Evolutionary conservation across 73 alveolate species (phyloP).

Genomic region (Loxodes magnus): DNA sequence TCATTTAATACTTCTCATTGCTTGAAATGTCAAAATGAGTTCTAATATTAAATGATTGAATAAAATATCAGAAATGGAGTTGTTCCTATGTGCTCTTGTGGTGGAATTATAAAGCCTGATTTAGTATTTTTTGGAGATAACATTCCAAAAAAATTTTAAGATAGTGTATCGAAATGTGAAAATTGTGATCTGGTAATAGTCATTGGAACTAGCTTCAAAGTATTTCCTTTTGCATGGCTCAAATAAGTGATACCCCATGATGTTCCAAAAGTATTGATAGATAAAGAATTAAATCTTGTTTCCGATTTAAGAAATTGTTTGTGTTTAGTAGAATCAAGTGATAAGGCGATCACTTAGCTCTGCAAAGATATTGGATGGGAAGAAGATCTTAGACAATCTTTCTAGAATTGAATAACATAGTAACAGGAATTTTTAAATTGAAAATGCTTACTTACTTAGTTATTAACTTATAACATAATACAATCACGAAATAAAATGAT

Average conservation of each 20-base stretch:
- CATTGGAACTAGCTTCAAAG: constrained; percentile 35
- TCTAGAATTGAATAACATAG: too few relatives aligned
- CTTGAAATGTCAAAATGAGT: constrained; percentile 17
- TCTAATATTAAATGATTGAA: not conserved
- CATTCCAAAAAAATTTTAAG: constrained; percentile 12
- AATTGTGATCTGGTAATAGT: constrained; percentile 25
- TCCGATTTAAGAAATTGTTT: too few relatives aligned
- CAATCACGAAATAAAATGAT: too few relatives aligned
- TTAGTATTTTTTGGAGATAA: constrained; percentile 42
- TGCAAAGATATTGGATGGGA: too few relatives aligned
- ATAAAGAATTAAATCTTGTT: too few relatives aligned
- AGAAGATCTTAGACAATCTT: too few relatives aligned
- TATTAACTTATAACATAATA: too few relatives aligned
- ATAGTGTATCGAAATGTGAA: not conserved
- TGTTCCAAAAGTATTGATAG: constrained; percentile 27
- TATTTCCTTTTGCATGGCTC: constrained; percentile 27
- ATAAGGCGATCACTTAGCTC: too few relatives aligned
- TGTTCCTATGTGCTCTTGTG: not conserved
- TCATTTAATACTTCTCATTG: constrained; percentile 41
- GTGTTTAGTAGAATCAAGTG: too few relatives aligned
- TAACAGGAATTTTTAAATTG: too few relatives aligned
- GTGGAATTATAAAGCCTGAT: constrained; percentile 35
- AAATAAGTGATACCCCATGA: constrained; percentile 7
- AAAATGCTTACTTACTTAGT: too few relatives aligned
- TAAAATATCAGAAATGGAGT: not conserved